Evolutionary conservation across 148 eudicot species (phyloP).

Genomic region (Rhododendron simsii): DNA sequence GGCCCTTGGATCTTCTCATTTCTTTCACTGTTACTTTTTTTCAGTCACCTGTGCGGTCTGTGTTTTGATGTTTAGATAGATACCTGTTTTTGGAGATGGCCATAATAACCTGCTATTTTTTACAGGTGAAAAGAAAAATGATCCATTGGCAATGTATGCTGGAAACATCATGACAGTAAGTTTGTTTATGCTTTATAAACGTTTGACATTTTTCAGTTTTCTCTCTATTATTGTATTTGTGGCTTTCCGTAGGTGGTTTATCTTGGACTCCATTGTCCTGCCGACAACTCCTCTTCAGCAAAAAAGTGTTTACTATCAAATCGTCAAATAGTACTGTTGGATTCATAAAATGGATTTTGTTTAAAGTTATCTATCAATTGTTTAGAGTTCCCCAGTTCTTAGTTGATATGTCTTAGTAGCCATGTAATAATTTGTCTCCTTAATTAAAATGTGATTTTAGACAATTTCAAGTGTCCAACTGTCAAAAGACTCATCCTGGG

Average conservation of each 20-base stretch:
- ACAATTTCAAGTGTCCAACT: not conserved
- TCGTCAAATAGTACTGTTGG: not conserved
- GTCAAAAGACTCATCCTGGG: not conserved
- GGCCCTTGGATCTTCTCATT: too few species aligned
- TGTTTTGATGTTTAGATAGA: not conserved
- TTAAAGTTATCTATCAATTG: not conserved
- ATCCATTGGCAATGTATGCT: slow-evolving; percentile 98
- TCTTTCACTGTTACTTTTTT: not conserved
- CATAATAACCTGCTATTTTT: slow-evolving; percentile 16
- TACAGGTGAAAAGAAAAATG: slow-evolving; percentile 91
- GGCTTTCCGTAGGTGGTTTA: not conserved
- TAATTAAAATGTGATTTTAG: not conserved
- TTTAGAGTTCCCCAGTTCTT: not conserved
- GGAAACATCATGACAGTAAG: slow-evolving; percentile 98
- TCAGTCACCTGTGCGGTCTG: slow-evolving; percentile 3
- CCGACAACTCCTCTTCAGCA: not conserved
- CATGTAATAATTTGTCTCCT: not conserved
- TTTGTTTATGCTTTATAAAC: not conserved
- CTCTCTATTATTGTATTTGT: not conserved
- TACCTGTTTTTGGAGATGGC: not conserved
- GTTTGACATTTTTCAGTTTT: not conserved
- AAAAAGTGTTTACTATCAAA: not conserved
- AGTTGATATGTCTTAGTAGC: not conserved
- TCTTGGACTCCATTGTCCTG: not conserved
- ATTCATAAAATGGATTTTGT: not conserved